Base-by-base conservation (phyloP, 225 moss, liverwort and hornwort genomes). In the Ulota crispa region DNA sequence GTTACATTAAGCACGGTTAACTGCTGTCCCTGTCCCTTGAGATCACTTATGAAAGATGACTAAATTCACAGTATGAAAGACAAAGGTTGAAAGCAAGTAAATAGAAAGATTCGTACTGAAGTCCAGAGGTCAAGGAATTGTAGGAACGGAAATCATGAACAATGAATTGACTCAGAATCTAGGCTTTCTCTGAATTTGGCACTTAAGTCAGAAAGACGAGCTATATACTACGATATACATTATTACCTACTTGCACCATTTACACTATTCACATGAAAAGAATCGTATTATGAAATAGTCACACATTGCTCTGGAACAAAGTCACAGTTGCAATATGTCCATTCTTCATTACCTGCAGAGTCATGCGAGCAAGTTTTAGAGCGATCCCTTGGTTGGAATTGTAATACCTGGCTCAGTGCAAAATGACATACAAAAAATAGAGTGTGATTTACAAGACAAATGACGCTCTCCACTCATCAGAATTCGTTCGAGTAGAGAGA, bases 251-350 rank as follows among this genome's bases (percentile, higher is more conserved):
- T 71, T 27, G 21, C 30, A 15, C 39, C 56, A 78, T 84, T 80
- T 73, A 84, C 84, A 85, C 59, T 76, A 82, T 82, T 76, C 76
- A 82, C 69, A 73, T 31, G 3, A 7, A 12, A 70, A 27, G 63
- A 26, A 69, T 81, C 24, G 42, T 53, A 0, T 21, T 63, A 24
- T 67, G 16, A 2, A 27, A 36, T 50, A 23, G 72, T 87, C 76
- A 91, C 55, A 85, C 14, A 85, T 88, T 91, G 89, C 90, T 95
- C 85, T 95, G 95, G 80, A 95, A 98, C 72, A 95, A 88, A 76
- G 97, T 98, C 56, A 95, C 95, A 81, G 97, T 98, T 75, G 95
- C 97, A 87, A 98, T 86, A 69, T 95, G 95, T 61, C 95, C 95
- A 68, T 98, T 95, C 83, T 94, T 98, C 95, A 98, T 95, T 30